phyloP scores from a whole-genome alignment of 1,284 basidiomycete species.

The Cutaneotrichosporon daszewskae region DNA sequence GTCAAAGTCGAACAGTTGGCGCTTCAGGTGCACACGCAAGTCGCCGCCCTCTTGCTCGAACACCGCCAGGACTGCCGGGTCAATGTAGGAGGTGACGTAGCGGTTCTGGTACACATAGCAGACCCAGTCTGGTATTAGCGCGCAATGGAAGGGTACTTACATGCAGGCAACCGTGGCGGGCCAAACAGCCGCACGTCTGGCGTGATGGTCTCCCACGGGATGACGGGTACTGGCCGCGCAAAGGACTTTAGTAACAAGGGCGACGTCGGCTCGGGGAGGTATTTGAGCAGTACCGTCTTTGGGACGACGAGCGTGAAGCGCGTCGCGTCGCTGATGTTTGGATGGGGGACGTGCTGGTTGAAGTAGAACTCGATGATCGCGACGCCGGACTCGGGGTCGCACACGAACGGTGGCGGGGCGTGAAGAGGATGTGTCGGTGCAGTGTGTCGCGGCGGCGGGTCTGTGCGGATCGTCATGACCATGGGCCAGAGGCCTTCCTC shows the following conservation, averaged over 20 bases:
- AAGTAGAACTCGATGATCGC: constrained; percentile 30
- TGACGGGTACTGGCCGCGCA: constrained; percentile 25
- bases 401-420: constrained; percentile 29
- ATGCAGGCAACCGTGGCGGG: constrained; percentile 17
- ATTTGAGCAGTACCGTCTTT: constrained; percentile 32
- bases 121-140: constrained; percentile 33
- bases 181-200: constrained; percentile 38
- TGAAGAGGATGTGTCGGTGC: constrained; percentile 33
- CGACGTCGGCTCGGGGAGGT: constrained; percentile 37
- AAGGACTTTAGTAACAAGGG: constrained; percentile 26
- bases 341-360: constrained; percentile 24
- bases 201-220: constrained; percentile 33
- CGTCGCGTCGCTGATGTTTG: constrained; percentile 2
- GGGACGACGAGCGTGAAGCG: constrained; percentile 26
- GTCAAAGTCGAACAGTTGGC: constrained; percentile 43
- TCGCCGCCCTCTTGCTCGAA: constrained; percentile 3
- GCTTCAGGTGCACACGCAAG: constrained; percentile 9
- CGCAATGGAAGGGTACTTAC: constrained; percentile 9
- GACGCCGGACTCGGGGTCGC: constrained; percentile 39
- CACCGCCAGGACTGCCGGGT: neutral
- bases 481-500: constrained; percentile 26
- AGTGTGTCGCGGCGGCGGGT: constrained; percentile 41
- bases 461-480: constrained; percentile 34
- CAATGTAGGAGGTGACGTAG: constrained; percentile 25
- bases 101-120: constrained; percentile 46